Conservation (phyloP, 2,329 filamentous ascomycete genomes). For the Alternaria novae-zelandiae region DNA sequence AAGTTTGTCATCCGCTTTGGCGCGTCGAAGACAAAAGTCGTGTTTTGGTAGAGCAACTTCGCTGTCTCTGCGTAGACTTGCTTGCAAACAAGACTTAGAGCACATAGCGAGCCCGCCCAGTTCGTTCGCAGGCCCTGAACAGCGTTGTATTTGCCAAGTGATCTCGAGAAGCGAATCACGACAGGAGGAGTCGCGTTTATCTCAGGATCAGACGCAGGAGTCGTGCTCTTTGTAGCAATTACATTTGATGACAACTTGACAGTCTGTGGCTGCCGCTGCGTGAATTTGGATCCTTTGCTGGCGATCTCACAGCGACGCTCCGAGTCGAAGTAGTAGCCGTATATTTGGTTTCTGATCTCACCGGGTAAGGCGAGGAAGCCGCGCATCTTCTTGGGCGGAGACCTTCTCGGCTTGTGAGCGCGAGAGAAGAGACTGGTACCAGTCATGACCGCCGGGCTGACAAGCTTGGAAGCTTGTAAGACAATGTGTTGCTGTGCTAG, state of each 20-base stretch:
- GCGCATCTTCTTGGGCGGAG: constrained; percentile 18
- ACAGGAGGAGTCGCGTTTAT: background rate
- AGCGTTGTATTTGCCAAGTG: constrained; percentile 24
- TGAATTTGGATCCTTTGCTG: constrained; percentile 17
- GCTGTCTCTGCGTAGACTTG: constrained; percentile 35
- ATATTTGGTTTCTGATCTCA: constrained; percentile 60
- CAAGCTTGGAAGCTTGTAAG: background rate
- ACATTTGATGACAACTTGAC: constrained; percentile 22
- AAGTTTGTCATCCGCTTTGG: constrained; percentile 36
- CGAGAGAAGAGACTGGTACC: constrained; percentile 20
- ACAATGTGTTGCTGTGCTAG: background rate
- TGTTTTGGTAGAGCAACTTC: constrained; percentile 36
- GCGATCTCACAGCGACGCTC: constrained; percentile 36
- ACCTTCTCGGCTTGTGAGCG: constrained; percentile 6
- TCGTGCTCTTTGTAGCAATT: background rate
- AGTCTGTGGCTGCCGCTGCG: background rate
- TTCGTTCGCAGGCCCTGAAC: constrained; percentile 29
- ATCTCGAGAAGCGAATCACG: constrained; percentile 23
- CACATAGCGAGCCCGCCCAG: constrained; percentile 37
- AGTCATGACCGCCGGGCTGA: background rate
- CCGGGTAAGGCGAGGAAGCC: constrained; percentile 52
- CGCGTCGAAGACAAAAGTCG: constrained; percentile 39
- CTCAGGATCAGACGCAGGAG: background rate
- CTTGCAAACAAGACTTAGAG: constrained; percentile 39
- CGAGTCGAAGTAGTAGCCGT: constrained; percentile 45